These are phyloP conservation scores for Trichoderma oligosporum DNA, from an alignment of 2,329 filamentous ascomycete species.

Conservation along the genomic window DNA sequence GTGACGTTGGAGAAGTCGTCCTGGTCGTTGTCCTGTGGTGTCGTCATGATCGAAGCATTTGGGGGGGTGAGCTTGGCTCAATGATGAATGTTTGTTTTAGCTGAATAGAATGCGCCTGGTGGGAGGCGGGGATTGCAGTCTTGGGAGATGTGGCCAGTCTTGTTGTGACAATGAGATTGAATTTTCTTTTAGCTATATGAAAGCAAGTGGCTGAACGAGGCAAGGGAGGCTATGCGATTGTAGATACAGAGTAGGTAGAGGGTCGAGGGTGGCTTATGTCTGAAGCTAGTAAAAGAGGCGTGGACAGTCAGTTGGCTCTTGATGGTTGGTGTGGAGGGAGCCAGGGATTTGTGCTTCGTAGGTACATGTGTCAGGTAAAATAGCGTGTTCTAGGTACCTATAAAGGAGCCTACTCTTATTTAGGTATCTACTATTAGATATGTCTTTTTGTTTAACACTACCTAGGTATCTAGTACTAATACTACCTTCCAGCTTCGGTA, in stretches of 20 bases:
- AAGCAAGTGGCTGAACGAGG: not conserved
- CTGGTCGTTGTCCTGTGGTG: constrained; percentile 42
- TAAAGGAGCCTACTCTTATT: too few species aligned
- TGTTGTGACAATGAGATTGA: not conserved
- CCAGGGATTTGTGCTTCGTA: not conserved
- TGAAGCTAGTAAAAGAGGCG: constrained; percentile 13
- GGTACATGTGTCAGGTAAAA: not conserved
- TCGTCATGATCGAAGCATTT: constrained; percentile 20
- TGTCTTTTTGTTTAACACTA: too few species aligned
- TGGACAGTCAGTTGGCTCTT: constrained; percentile 1
- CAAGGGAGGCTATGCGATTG: too few species aligned
- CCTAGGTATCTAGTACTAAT: too few species aligned
- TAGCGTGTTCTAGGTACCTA: not conserved
- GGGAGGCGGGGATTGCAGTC: not conserved
- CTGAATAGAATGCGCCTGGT: not conserved
- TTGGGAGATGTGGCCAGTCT: not conserved
- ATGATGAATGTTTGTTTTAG: not conserved
- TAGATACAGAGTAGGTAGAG: not conserved
- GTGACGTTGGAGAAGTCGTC: constrained; percentile 80
- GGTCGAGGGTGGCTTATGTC: not conserved
- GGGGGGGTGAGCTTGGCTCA: not conserved
- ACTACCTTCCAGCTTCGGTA: not conserved
- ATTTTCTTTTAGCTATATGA: not conserved
- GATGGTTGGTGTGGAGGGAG: not conserved
- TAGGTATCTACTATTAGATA: too few species aligned